Base-by-base conservation (phyloP, 2,329 filamentous ascomycete species). In the Ceratocystis cacaofunesta region DNA sequence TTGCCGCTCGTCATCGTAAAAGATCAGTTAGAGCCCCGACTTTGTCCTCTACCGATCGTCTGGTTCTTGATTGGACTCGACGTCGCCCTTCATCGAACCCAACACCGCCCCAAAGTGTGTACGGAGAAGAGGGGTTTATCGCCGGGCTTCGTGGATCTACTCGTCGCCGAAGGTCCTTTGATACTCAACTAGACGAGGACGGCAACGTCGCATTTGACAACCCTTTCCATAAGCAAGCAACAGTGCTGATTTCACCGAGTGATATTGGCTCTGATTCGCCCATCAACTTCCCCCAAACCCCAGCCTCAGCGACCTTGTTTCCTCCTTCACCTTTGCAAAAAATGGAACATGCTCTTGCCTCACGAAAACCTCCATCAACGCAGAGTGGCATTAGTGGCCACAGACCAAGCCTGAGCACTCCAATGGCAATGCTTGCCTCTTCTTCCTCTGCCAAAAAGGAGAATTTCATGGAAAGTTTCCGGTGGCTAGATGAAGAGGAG, bases 401-500 rank as follows among this genome's bases (percentile, higher is more conserved):
- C 7, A 48, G 58, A 46, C 66, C 65, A 22, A 48, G 44, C 25
- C 48, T 66, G 5, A 57, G 68, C 67, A 25, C 68, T 67, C 64
- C 67, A 61, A 52, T 66, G 62, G 63, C 61, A 46, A 60, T 61
- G 2, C 43, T 65, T 1, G 68, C 72, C 50, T 77, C 48, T 4
- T 58, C 55, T 32, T 30, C 65, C 36, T 68, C 67, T 36, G 71
- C 81, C 12, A 67, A 61, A 69, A 75, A 81, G 44, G 78, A 82
- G 62, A 81, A 81, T 1, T 77, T 88, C 66, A 82, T 84, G 62
- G 84, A 90, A 68, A 86, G 80, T 71, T 87, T 90, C 69, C 80
- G 85, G 61, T 90, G 87, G 86, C 76, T 90, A 30, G 87, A 91
- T 36, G 85, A 89, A 66, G 85, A 89, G 64, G 82, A 86, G 19